Evolutionary conservation across 768 basidiomycete genomes (phyloP).

Genomic region (Suillus alpinus): DNA sequence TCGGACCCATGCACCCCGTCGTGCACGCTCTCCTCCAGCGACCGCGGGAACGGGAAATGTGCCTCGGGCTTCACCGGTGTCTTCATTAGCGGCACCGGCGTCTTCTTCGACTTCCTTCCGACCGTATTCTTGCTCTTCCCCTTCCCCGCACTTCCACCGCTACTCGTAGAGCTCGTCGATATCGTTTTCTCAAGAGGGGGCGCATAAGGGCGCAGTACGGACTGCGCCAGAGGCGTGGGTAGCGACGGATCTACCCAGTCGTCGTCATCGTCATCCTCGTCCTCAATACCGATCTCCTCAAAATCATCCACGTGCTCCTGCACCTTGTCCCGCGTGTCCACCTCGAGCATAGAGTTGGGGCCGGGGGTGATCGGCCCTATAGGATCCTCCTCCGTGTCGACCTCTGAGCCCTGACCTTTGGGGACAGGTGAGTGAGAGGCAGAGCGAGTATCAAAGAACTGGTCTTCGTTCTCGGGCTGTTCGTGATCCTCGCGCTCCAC

Average conservation of each 20-base stretch:
- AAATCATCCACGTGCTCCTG: constrained; percentile 29
- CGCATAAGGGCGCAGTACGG: constrained; percentile 23
- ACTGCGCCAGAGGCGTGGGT: constrained; percentile 35
- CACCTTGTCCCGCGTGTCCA: constrained; percentile 18
- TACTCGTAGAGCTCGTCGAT: constrained; percentile 27
- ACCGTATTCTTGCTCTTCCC: constrained; percentile 24
- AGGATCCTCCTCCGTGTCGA: constrained; percentile 70
- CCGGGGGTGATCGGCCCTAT: constrained; percentile 71
- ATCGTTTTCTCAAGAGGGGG: constrained; percentile 24
- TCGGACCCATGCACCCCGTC: constrained; percentile 20
- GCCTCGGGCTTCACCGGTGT: constrained; percentile 27
- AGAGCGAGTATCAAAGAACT: constrained; percentile 55
- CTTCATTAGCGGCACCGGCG: constrained; percentile 40
- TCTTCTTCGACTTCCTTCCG: constrained; percentile 37
- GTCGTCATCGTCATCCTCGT: constrained; percentile 41
- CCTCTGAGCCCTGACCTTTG: constrained; percentile 48
- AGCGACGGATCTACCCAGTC: constrained; percentile 72
- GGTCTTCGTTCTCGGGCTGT: constrained; percentile 38
- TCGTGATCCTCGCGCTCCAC: constrained; percentile 30
- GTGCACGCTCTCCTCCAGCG: constrained; percentile 37
- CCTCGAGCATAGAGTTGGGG: constrained; percentile 35
- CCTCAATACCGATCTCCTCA: constrained; percentile 25
- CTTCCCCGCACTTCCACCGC: constrained; percentile 21
- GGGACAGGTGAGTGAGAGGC: constrained; percentile 42
- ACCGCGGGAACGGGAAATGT: constrained; percentile 67